Evolutionary conservation across 1,139 yeast species (phyloP).

Genomic region (Suhomyces atakaporum): DNA sequence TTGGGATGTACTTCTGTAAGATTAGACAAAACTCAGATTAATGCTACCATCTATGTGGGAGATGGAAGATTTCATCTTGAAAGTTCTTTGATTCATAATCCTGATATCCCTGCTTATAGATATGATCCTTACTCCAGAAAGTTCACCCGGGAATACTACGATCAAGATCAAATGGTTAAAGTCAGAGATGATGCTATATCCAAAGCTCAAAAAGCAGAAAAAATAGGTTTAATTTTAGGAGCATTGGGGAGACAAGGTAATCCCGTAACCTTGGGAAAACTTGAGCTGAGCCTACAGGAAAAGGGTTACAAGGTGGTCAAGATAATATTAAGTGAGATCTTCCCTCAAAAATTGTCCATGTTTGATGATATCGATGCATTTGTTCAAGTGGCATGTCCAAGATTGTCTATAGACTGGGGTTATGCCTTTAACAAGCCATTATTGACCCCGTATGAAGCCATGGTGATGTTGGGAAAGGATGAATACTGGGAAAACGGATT

Average conservation of each 20-base stretch:
- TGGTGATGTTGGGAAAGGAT: conserved; percentile 81
- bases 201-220: conserved; percentile 55
- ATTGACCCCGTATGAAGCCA: conserved; percentile 93
- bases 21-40: conserved; percentile 59
- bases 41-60: conserved; percentile 88
- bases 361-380: conserved; percentile 94
- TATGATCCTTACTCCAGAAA: conserved; percentile 94
- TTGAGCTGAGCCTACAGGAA: conserved; percentile 54
- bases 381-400: conserved; percentile 97
- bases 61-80: conserved; percentile 97
- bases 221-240: conserved; percentile 87
- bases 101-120: conserved; percentile 85
- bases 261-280: conserved; percentile 65
- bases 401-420: conserved; percentile 98
- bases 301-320: conserved; percentile 73
- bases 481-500: conserved; percentile 61
- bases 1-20: conserved; percentile 94
- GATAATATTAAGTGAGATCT: conserved; percentile 86
- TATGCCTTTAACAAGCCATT: conserved; percentile 93
- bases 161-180: conserved; percentile 75
- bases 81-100: conserved; percentile 96
- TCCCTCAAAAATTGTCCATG: conserved; percentile 91
- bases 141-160: conserved; percentile 86
- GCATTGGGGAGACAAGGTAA: conserved; percentile 97
- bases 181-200: conserved; percentile 75